These are phyloP conservation scores for Orobanche coerulescens DNA, from an alignment of 257 asterid genomes.

Conservation along the genomic window DNA sequence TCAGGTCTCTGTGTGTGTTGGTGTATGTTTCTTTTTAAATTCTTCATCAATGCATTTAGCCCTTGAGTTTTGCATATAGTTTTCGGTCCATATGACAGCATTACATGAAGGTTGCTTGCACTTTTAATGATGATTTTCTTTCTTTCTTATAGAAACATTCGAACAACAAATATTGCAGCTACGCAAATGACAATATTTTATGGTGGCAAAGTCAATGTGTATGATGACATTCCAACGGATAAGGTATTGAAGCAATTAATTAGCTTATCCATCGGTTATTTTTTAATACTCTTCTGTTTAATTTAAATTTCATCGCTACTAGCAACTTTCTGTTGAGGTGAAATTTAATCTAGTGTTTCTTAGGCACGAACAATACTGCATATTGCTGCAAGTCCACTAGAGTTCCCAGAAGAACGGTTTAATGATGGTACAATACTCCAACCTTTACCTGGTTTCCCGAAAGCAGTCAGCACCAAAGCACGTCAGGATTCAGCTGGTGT, in stretches of 20 bases:
- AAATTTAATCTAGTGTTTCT: conserved; percentile 9
- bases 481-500: conserved; percentile 45
- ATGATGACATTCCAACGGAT: conserved; percentile 71
- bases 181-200: conserved; percentile 96
- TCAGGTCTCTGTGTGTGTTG: background rate
- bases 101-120: conserved; percentile 11
- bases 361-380: conserved; percentile 79
- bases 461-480: conserved; percentile 33
- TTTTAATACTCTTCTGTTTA: background rate
- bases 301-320: background rate
- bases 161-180: conserved; percentile 32
- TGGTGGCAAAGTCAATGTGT: conserved; percentile 82
- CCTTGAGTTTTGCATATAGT: background rate
- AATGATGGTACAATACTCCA: conserved; percentile 39
- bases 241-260: conserved; percentile 50
- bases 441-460: conserved; percentile 44
- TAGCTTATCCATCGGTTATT: background rate
- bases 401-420: conserved; percentile 49
- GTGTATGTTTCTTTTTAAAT: background rate
- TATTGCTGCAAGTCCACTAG: conserved; percentile 72
- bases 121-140: conserved; percentile 14
- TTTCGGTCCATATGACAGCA: conserved; percentile 8
- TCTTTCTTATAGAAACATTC: conserved; percentile 42
- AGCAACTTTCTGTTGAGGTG: background rate
- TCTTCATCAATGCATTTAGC: background rate